phyloP scores from a whole-genome alignment of 768 basidiomycete species.

The Suillus bovinus region DNA sequence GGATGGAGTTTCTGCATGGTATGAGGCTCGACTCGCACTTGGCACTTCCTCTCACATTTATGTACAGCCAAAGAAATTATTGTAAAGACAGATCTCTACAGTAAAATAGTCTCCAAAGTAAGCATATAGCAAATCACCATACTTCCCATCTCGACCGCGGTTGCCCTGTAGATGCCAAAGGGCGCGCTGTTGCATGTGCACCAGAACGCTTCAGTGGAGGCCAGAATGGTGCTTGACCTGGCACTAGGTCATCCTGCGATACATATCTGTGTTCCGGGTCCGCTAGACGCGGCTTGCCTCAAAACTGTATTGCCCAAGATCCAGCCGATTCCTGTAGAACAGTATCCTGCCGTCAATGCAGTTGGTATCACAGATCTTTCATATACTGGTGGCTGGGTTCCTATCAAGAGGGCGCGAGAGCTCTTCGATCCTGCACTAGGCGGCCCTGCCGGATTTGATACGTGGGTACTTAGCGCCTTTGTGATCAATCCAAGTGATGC shows the following conservation, averaged over 20 bases:
- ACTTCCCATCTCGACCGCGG: not conserved
- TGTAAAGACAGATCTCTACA: constrained; percentile 39
- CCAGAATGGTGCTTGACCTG: constrained; percentile 33
- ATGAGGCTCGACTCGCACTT: constrained; percentile 2
- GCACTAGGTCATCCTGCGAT: constrained; percentile 40
- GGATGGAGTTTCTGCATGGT: constrained; percentile 78
- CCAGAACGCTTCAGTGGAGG: constrained; percentile 43
- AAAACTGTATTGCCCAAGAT: constrained; percentile 36
- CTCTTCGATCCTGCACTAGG: constrained; percentile 36
- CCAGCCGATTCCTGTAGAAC: constrained; percentile 29
- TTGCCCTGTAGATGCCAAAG: constrained; percentile 44
- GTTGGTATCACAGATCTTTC: constrained; percentile 28
- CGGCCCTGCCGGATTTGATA: constrained; percentile 43
- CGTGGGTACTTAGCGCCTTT: constrained; percentile 38
- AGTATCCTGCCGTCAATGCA: constrained; percentile 15
- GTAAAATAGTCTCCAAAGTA: constrained; percentile 37
- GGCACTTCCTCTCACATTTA: not conserved
- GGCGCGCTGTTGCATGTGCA: constrained; percentile 47
- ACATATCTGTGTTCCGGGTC: constrained; percentile 34
- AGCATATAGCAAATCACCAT: not conserved
- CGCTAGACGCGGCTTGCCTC: constrained; percentile 27
- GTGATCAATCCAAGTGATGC: constrained; percentile 45
- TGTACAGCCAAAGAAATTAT: constrained; percentile 34
- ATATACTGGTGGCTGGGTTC: constrained; percentile 39
- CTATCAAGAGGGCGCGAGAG: constrained; percentile 35